A percentile compares a stretch with the other conserved stretches of the same genome.
Conservation (phyloP, 495 filamentous ascomycete genomes). For the Aspergillus sclerotiicarbonarius region DNA sequence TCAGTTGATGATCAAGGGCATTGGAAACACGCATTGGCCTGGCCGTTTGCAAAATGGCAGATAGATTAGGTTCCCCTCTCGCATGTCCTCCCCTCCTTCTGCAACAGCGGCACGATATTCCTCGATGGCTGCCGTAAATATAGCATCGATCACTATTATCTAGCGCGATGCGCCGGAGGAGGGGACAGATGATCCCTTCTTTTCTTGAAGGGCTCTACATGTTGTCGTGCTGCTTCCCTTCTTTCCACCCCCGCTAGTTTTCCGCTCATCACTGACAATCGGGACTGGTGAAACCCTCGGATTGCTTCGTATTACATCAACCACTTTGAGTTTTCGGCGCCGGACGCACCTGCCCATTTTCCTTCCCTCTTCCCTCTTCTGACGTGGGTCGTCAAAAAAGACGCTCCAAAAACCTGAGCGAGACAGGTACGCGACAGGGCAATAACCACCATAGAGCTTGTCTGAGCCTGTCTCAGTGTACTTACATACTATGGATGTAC, state of each 20-base stretch:
- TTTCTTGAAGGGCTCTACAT: not conserved
- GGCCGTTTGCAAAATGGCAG: not conserved
- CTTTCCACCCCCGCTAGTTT: not conserved
- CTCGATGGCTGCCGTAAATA: not conserved
- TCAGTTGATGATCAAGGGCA: constrained; percentile 10
- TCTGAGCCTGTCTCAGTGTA: not conserved
- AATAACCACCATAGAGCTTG: not conserved
- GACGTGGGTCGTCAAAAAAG: not conserved
- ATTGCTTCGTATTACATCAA: not conserved
- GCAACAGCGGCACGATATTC: not conserved
- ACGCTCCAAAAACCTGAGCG: not conserved
- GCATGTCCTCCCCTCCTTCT: constrained; percentile 3
- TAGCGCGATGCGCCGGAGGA: not conserved
- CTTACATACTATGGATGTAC: too few relatives aligned
- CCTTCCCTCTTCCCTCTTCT: not conserved
- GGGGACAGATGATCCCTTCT: constrained; percentile 5
- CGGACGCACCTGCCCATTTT: not conserved
- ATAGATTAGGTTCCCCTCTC: constrained; percentile 5
- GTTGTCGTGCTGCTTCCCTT: not conserved
- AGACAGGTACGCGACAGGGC: not conserved
- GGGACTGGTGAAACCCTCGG: not conserved
- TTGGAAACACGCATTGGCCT: not conserved
- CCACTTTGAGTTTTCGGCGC: not conserved
- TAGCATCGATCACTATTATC: not conserved
- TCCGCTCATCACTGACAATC: not conserved